These are phyloP conservation scores for Royoungia palumana DNA, from an alignment of 768 basidiomycete genomes.

Conservation along the genomic window DNA sequence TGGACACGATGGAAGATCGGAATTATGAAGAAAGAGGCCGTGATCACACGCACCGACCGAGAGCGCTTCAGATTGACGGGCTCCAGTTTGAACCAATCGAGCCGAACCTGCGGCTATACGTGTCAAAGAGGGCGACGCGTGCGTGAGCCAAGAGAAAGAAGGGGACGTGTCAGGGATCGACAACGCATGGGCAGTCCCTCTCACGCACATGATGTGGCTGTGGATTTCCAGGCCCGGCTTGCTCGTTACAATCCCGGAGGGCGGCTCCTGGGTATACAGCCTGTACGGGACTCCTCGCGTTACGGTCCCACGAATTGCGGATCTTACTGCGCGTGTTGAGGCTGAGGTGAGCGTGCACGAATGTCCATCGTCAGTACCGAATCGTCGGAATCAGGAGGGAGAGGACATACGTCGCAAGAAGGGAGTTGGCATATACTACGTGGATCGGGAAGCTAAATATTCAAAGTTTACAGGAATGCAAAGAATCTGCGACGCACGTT, in stretches of 20 bases:
- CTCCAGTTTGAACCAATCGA: not conserved
- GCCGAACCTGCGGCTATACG: not conserved
- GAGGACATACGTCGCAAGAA: constrained; percentile 23
- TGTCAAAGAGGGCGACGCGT: not conserved
- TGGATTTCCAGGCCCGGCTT: not conserved
- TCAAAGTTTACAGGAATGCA: not conserved
- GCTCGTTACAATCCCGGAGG: not conserved
- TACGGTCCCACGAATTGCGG: not conserved
- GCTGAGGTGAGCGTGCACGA: constrained; percentile 1
- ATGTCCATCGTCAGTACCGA: not conserved
- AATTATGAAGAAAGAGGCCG: not conserved
- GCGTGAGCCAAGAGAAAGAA: not conserved
- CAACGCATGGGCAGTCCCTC: not conserved
- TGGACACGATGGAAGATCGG: not conserved
- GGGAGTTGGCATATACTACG: constrained; percentile 25
- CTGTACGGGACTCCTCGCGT: not conserved
- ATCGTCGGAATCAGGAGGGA: not conserved
- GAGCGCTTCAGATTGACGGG: not conserved
- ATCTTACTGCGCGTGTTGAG: constrained; percentile 21
- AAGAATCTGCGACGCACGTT: constrained; percentile 10
- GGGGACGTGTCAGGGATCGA: not conserved
- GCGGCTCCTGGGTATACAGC: not conserved
- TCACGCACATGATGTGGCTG: not conserved
- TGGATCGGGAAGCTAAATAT: not conserved
- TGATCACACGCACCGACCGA: constrained; percentile 10